Evolutionary conservation across 2,329 filamentous ascomycete genomes (phyloP).

Genomic region (Paracamarosporium sp.): DNA sequence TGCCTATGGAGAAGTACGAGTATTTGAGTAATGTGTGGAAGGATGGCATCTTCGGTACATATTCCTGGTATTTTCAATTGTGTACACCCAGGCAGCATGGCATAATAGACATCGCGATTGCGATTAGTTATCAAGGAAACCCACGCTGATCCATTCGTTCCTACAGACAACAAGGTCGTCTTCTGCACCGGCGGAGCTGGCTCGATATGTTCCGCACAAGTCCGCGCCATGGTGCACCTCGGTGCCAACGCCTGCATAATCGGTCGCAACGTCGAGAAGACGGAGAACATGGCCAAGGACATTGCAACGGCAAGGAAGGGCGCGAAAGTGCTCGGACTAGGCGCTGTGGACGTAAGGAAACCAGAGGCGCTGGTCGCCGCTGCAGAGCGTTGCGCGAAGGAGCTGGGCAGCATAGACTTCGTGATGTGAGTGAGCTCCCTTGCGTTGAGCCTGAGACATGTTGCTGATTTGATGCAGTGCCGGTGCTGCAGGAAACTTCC

Average conservation of each 20-base stretch:
- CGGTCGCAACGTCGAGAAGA: conserved; percentile 88
- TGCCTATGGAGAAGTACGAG: conserved; percentile 74
- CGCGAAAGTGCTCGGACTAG: conserved; percentile 85
- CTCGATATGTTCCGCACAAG: conserved; percentile 92
- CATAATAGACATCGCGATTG: background rate
- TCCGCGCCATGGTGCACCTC: conserved; percentile 86
- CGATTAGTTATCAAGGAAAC: background rate
- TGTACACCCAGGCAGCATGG: background rate
- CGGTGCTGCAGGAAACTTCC: conserved; percentile 94
- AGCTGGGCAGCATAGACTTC: conserved; percentile 89
- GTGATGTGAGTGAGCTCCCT: conserved; percentile 77
- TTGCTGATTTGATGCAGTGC: conserved; percentile 62
- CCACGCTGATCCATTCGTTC: conserved; percentile 9
- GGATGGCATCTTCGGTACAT: conserved; percentile 82
- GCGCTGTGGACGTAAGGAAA: conserved; percentile 72
- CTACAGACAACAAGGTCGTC: conserved; percentile 79
- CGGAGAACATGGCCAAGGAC: conserved; percentile 77
- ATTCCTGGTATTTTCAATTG: background rate
- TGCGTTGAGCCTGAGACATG: conserved; percentile 12
- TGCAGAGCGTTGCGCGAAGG: conserved; percentile 78
- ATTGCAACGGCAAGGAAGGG: conserved; percentile 81
- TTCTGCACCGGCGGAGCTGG: conserved; percentile 96
- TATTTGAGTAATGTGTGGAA: conserved; percentile 86
- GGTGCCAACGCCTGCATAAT: conserved; percentile 95
- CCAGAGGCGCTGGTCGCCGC: conserved; percentile 73